Evolutionary conservation across 169 alveolate species (phyloP).

Genomic region (Plasmodium yoelii): DNA sequence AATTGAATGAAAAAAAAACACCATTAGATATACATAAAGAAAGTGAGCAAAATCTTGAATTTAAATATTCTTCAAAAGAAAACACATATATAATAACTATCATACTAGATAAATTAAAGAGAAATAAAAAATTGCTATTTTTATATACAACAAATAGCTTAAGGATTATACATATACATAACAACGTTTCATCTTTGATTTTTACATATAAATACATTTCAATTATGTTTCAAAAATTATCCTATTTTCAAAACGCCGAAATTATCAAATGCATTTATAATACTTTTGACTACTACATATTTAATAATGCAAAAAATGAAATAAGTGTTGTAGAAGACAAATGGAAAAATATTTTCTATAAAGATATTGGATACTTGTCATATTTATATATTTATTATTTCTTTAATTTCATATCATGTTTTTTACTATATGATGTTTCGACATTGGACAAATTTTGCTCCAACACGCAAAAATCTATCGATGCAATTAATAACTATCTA

Average conservation of each 20-base stretch:
- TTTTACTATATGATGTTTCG: conserved; percentile 36
- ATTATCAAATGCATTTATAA: conserved; percentile 25
- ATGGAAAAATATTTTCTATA: conserved; percentile 10
- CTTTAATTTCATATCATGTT: conserved; percentile 45
- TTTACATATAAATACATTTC: conserved; percentile 60
- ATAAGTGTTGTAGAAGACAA: conserved; percentile 10
- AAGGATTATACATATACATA: conserved; percentile 62
- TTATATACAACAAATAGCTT: conserved; percentile 60
- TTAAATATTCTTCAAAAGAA: neutral
- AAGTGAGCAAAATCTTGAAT: neutral
- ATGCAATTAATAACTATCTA: conserved; percentile 34
- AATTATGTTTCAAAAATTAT: conserved; percentile 17
- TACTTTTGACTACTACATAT: conserved; percentile 27
- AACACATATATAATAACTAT: conserved; percentile 2
- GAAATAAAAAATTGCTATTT: conserved; percentile 44
- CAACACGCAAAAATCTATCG: conserved; percentile 27
- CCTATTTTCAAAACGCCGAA: conserved; percentile 22
- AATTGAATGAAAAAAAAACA: neutral
- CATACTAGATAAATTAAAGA: conserved; percentile 20
- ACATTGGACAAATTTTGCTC: conserved; percentile 62
- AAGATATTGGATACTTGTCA: conserved; percentile 58
- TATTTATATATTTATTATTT: conserved; percentile 55
- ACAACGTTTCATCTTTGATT: conserved; percentile 32
- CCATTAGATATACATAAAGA: neutral
- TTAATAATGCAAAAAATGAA: conserved; percentile 14